phyloP scores from a whole-genome alignment of 257 asterid species.

The Nicotiana sylvestris region DNA sequence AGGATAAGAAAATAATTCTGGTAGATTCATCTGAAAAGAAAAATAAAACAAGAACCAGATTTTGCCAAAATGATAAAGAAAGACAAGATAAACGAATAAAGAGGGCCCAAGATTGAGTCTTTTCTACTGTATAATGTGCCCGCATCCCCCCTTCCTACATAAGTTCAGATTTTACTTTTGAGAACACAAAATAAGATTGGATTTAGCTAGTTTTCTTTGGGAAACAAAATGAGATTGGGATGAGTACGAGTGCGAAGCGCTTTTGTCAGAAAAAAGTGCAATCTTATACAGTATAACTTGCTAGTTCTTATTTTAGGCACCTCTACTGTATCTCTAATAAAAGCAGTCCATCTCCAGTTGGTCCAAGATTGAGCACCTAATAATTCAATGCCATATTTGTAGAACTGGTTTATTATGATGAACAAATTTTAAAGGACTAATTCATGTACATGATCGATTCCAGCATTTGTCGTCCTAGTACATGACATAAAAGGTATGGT shows the following conservation, averaged over 20 bases:
- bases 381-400: not conserved
- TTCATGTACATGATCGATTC: not conserved
- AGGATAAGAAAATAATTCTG: not conserved
- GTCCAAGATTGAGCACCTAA: not conserved
- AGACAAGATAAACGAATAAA: not conserved
- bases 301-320: not conserved
- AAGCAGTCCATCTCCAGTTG: not conserved
- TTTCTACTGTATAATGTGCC: not conserved
- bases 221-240: not conserved
- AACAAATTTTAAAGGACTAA: not conserved
- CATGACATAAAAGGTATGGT: not conserved
- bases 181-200: not conserved
- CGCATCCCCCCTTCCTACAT: not conserved
- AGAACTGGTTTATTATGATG: not conserved
- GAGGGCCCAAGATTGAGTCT: not conserved
- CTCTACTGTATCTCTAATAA: not conserved
- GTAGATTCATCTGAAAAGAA: not conserved
- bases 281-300: not conserved
- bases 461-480: not conserved
- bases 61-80: not conserved
- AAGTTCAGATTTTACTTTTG: not conserved
- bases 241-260: too few relatives aligned
- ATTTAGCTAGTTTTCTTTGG: not conserved
- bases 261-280: not conserved
- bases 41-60: not conserved